Evolutionary conservation across 208 protist genomes (phyloP).

Genomic region (Leishmania turanica): DNA sequence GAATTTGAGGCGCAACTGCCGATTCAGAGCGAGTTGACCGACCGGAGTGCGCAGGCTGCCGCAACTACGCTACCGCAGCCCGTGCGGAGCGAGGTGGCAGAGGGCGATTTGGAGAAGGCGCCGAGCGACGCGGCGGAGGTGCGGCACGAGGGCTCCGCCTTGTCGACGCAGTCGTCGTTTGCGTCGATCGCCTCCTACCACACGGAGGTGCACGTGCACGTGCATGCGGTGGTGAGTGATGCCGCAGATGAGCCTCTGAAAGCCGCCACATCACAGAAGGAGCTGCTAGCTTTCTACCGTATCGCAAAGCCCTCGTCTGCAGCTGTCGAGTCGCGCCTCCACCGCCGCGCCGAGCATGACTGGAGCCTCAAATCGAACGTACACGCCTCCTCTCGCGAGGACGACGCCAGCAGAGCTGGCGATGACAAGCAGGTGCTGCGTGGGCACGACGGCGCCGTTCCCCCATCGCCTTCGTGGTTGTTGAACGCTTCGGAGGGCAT

Average conservation of each 20-base stretch:
- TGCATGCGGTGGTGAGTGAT: not conserved
- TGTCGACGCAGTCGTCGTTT: not conserved
- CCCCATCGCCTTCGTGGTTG: not conserved
- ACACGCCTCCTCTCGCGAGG: not conserved
- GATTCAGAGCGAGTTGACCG: not conserved
- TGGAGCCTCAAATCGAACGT: not conserved
- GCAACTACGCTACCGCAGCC: not conserved
- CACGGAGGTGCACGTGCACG: not conserved
- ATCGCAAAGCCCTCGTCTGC: constrained; percentile 2
- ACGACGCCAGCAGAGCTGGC: not conserved
- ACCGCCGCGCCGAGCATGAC: not conserved
- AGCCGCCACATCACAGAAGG: constrained; percentile 1
- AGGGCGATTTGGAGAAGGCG: not conserved
- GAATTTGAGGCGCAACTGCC: not conserved
- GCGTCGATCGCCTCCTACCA: constrained; percentile 2
- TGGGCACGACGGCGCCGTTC: not conserved
- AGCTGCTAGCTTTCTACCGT: constrained; percentile 8
- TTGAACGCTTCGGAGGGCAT: not conserved
- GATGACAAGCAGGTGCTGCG: not conserved
- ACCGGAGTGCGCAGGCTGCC: not conserved
- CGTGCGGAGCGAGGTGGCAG: not conserved
- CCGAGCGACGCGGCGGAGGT: not conserved
- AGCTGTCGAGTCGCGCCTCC: not conserved
- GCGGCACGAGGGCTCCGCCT: not conserved
- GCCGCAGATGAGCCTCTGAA: not conserved